A percentile compares a stretch with the other conserved stretches of the same genome.
Conservation (phyloP, 2,329 filamentous ascomycete genomes). For the Geosmithia putterillii region DNA sequence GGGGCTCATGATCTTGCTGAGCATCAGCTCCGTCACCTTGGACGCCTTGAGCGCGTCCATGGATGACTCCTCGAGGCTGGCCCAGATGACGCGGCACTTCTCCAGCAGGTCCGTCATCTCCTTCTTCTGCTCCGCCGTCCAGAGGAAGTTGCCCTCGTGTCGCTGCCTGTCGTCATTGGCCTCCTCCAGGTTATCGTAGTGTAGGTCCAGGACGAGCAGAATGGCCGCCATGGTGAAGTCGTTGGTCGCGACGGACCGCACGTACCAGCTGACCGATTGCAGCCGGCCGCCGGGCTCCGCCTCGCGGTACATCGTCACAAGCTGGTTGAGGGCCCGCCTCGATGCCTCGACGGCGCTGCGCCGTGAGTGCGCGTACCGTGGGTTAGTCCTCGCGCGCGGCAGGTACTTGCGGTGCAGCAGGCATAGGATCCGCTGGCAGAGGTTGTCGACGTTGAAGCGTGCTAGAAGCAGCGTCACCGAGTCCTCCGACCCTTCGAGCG, state of each 20-base stretch:
- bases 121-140: slow-evolving; percentile 47
- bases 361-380: slow-evolving; percentile 74
- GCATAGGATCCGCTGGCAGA: slow-evolving; percentile 82
- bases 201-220: slow-evolving; percentile 71
- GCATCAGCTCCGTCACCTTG: slow-evolving; percentile 69
- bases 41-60: slow-evolving; percentile 87
- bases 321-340: slow-evolving; percentile 66
- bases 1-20: slow-evolving; percentile 54
- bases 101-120: slow-evolving; percentile 71
- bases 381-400: slow-evolving; percentile 61
- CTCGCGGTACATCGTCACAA: slow-evolving; percentile 64
- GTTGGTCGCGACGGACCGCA: slow-evolving; percentile 66
- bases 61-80: slow-evolving; percentile 59
- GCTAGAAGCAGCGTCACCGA: slow-evolving; percentile 78
- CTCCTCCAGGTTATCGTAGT: slow-evolving; percentile 48
- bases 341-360: slow-evolving; percentile 78
- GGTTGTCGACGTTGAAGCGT: slow-evolving; percentile 69
- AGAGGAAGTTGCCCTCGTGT: slow-evolving; percentile 36
- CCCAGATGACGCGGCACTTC: slow-evolving; percentile 67
- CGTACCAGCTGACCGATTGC: slow-evolving; percentile 63
- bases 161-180: slow-evolving; percentile 21
- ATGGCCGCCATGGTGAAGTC: slow-evolving; percentile 83
- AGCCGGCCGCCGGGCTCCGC: slow-evolving; percentile 61
- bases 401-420: slow-evolving; percentile 84
- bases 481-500: slow-evolving; percentile 65